Conservation (phyloP, 306 rosid species). For the Comarum palustre region DNA sequence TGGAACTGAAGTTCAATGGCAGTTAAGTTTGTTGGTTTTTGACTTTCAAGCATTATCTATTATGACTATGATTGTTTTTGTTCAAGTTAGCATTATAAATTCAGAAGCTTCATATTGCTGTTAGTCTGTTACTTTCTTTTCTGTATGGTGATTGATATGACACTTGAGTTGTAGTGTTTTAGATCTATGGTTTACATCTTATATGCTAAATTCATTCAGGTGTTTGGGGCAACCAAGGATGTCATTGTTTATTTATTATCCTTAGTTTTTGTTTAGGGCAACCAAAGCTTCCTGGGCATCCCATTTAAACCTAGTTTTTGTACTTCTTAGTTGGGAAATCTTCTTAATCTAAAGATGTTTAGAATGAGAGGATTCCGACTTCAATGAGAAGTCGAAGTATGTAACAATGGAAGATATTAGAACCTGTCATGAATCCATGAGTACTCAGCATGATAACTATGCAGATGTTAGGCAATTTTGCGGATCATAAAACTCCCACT, state of each 20-base stretch:
- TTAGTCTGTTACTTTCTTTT: conserved; percentile 34
- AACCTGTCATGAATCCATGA: background rate
- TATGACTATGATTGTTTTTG: conserved; percentile 44
- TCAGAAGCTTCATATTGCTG: conserved; percentile 28
- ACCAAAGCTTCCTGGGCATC: background rate
- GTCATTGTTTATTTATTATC: background rate
- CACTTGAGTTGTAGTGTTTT: conserved; percentile 33
- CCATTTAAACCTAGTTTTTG: background rate
- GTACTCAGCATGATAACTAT: background rate
- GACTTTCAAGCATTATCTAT: conserved; percentile 47
- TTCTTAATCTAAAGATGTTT: background rate
- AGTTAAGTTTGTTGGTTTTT: conserved; percentile 92
- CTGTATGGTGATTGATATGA: conserved; percentile 37
- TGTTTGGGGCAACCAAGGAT: background rate
- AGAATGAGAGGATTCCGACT: background rate
- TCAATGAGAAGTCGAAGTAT: background rate
- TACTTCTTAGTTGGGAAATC: background rate
- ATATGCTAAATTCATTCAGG: conserved; percentile 2
- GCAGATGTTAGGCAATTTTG: background rate
- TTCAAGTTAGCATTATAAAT: conserved; percentile 31
- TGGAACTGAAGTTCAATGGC: conserved; percentile 78
- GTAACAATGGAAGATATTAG: background rate
- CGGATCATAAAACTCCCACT: background rate
- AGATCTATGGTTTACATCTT: conserved; percentile 20
- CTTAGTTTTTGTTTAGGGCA: background rate